phyloP scores from a whole-genome alignment of 2,329 filamentous ascomycete species.

The Sclerotinia borealis region DNA sequence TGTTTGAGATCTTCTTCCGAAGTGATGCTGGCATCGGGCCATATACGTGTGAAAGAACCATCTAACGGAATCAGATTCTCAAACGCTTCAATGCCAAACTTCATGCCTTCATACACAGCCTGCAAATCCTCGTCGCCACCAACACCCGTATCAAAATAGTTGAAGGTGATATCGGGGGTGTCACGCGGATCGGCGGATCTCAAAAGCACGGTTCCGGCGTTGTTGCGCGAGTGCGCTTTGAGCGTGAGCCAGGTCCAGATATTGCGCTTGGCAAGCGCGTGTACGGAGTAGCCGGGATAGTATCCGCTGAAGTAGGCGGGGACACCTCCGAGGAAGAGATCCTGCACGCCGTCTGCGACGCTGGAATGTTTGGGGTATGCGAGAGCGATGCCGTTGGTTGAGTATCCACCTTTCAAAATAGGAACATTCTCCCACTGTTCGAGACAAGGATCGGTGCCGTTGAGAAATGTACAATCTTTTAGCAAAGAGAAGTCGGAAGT shows the following conservation, averaged over 20 bases:
- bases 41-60: constrained; percentile 39
- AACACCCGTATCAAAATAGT: constrained; percentile 42
- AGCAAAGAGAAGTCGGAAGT: constrained; percentile 36
- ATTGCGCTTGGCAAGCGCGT: constrained; percentile 32
- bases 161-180: constrained; percentile 55
- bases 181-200: constrained; percentile 57
- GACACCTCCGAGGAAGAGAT: constrained; percentile 15
- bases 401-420: constrained; percentile 18
- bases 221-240: constrained; percentile 57
- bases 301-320: constrained; percentile 21
- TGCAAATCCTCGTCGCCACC: constrained; percentile 15
- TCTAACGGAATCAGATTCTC: constrained; percentile 35
- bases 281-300: constrained; percentile 39
- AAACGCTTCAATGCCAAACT: constrained; percentile 32
- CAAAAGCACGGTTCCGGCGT: constrained; percentile 54
- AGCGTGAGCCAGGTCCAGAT: constrained; percentile 15
- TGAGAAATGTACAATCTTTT: constrained; percentile 32
- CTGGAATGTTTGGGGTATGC: constrained; percentile 21
- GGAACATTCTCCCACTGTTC: constrained; percentile 22
- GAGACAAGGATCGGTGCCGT: constrained; percentile 35
- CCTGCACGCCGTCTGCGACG: not conserved
- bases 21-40: constrained; percentile 37
- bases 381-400: constrained; percentile 45
- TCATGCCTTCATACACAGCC: constrained; percentile 16
- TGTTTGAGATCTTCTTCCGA: constrained; percentile 36